Base-by-base conservation (phyloP, 1,139 yeast genomes). In the Yamadazyma atlantica region DNA sequence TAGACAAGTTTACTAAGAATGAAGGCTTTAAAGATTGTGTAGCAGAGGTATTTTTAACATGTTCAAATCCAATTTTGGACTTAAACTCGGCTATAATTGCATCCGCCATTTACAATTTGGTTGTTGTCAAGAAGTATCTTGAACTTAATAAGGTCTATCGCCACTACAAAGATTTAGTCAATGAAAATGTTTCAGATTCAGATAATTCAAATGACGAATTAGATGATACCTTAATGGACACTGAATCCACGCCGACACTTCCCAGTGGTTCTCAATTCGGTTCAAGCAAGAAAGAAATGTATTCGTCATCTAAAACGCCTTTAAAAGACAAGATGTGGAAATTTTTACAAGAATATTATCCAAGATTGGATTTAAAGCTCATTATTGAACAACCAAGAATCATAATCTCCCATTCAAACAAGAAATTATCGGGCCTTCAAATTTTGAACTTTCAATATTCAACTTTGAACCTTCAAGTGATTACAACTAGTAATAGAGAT, bases 41-140 rank as follows among this genome's bases (percentile, higher is more conserved):
- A 2, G 51, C 66, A 15, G 75, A 66, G 38, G 42, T 64, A 7
- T 66, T 65, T 38, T 54, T 71, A n/a, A 63, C 79, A 0, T 63
- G 73, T 26, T 70, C 79, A 12, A 69, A 75, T 28, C 71, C 79
- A 1, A 66, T 74, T 9, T 40, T 79, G 4, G 78, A 77, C 38
- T 66, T 80, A 33, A 74, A 74, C 46, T 58, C 78, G 2, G 59
- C 46, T 11, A 80, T 51, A 60, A 69, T 52, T 56, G 76, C 62
- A 51, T 69, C 49, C 14, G 53, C 58, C 57, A 63, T 60, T 28
- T 75, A 59, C 49, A 70, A 66, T 42, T 35, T 60, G 35, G 66
- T 60, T 33, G 53, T 64, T 32, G 44, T 60, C 25, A 56, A 48
- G 43, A 74, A 63, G 46, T 55, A 62, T 55, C 33, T 58, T 37